A percentile compares a stretch with the other conserved stretches of the same genome.
These are phyloP conservation scores for Nyssa sinensis DNA, from an alignment of 148 eudicot species.

Conservation along the genomic window DNA sequence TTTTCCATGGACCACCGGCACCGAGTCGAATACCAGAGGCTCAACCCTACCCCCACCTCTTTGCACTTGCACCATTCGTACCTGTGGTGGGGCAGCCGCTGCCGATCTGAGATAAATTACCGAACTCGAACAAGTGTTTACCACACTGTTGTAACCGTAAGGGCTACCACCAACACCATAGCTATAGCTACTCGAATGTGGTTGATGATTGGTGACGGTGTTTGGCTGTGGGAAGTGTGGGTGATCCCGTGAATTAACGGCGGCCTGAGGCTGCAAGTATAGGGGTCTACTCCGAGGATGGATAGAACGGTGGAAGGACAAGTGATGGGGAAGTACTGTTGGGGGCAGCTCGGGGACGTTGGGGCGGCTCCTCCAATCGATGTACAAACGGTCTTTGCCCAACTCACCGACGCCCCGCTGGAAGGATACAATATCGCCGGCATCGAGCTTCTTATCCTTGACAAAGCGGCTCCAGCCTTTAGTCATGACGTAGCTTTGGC, in stretches of 20 bases:
- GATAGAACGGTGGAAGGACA: constrained; percentile 16
- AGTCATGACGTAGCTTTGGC: constrained; percentile 91
- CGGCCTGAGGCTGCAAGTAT: constrained; percentile 18
- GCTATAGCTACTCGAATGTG: background rate
- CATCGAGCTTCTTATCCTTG: constrained; percentile 78
- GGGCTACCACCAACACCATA: background rate
- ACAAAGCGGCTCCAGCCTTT: constrained; percentile 91
- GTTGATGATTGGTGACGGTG: background rate
- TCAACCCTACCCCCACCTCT: constrained; percentile 15
- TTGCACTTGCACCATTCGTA: constrained; percentile 20
- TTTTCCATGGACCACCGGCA: constrained; percentile 74
- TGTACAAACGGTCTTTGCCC: constrained; percentile 53
- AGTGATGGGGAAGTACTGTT: constrained; percentile 15
- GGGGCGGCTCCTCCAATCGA: constrained; percentile 79
- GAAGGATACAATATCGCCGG: constrained; percentile 75
- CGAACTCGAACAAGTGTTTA: no score
- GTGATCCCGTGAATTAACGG: constrained; percentile 15
- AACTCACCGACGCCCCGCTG: constrained; percentile 52
- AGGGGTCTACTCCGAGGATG: constrained; percentile 5
- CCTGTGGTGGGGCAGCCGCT: constrained; percentile 11
- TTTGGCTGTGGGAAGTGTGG: background rate
- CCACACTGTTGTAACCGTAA: background rate
- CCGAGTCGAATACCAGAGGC: constrained; percentile 55
- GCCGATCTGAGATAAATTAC: constrained; percentile 31
- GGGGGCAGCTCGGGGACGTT: constrained; percentile 17